These are phyloP conservation scores for Neonothopanus nambi DNA, from an alignment of 1,284 basidiomycete genomes.

Conservation along the genomic window DNA sequence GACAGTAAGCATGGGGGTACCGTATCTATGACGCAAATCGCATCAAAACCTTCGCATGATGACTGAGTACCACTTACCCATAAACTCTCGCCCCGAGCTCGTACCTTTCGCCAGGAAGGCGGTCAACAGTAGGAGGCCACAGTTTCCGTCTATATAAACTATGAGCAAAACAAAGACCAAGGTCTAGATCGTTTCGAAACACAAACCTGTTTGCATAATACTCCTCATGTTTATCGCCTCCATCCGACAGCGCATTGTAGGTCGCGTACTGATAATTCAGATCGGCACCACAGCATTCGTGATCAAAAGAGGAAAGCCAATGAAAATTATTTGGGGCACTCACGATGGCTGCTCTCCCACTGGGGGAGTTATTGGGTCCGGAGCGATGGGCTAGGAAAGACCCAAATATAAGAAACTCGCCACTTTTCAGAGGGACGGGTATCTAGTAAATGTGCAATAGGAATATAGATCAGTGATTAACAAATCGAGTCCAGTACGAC, in stretches of 20 bases:
- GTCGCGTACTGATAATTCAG: slow-evolving; percentile 18
- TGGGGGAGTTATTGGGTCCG: slow-evolving; percentile 15
- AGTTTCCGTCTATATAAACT: slow-evolving; percentile 17
- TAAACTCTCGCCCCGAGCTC: slow-evolving; percentile 18
- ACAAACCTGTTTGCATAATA: slow-evolving; percentile 19
- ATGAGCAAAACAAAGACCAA: no score
- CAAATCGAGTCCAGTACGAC: neutral
- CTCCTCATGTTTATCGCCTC: slow-evolving; percentile 16
- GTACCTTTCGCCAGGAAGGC: slow-evolving; percentile 18
- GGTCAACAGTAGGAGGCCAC: slow-evolving; percentile 20
- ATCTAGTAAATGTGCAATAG: slow-evolving; percentile 9
- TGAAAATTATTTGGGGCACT: neutral
- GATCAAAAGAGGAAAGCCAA: neutral
- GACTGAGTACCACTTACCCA: slow-evolving; percentile 9
- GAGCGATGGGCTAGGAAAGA: slow-evolving; percentile 22
- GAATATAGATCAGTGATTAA: neutral
- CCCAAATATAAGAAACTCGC: slow-evolving; percentile 21
- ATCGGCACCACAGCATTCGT: neutral
- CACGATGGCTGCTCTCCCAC: slow-evolving; percentile 22
- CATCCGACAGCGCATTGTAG: slow-evolving; percentile 18
- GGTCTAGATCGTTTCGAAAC: no score
- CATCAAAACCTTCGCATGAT: neutral
- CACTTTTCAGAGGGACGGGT: slow-evolving; percentile 16
- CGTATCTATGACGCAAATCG: slow-evolving; percentile 10
- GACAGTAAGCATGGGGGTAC: slow-evolving; percentile 19